These are phyloP conservation scores for Quercus phellos DNA, from an alignment of 331 rosid genomes.

Conservation along the genomic window DNA sequence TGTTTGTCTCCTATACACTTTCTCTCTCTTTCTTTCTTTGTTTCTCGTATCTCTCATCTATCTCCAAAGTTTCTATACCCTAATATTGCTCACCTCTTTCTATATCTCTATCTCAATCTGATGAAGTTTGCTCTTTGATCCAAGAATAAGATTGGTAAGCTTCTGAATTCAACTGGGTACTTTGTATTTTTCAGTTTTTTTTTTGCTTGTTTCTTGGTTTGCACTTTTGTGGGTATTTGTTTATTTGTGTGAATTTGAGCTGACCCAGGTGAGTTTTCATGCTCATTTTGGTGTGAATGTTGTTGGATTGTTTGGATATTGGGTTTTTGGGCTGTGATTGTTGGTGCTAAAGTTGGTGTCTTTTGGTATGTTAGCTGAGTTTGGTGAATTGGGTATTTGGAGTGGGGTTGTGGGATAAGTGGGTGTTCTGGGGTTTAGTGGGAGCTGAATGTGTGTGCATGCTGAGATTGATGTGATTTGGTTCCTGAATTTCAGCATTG, in stretches of 20 bases:
- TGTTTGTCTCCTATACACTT: constrained; percentile 40
- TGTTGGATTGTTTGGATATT: constrained; percentile 29
- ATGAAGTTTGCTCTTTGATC: constrained; percentile 46
- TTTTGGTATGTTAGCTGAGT: constrained; percentile 13
- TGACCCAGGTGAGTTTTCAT: constrained; percentile 14
- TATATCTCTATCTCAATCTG: constrained; percentile 29
- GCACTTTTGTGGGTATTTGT: constrained; percentile 25
- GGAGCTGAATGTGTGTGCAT: constrained; percentile 50
- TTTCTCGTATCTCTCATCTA: constrained; percentile 54
- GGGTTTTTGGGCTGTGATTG: constrained; percentile 27
- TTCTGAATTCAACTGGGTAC: constrained; percentile 33
- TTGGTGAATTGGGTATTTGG: constrained; percentile 32
- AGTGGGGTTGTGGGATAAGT: constrained; percentile 22
- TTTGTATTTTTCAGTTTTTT: constrained; percentile 2
- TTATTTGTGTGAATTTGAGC: constrained; percentile 31
- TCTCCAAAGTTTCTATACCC: constrained; percentile 56
- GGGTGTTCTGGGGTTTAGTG: constrained; percentile 32
- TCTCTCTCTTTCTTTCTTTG: constrained; percentile 42
- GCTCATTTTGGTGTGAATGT: constrained; percentile 24
- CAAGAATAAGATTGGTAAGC: constrained; percentile 44
- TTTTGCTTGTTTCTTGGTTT: constrained; percentile 23
- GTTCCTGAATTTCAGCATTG: constrained; percentile 15
- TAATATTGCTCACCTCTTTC: constrained; percentile 33
- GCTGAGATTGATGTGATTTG: constrained; percentile 22
- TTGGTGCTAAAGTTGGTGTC: constrained; percentile 16